Evolutionary conservation across 2,329 filamentous ascomycete species (phyloP).

Genomic region (Trichoderma afroharzianum): DNA sequence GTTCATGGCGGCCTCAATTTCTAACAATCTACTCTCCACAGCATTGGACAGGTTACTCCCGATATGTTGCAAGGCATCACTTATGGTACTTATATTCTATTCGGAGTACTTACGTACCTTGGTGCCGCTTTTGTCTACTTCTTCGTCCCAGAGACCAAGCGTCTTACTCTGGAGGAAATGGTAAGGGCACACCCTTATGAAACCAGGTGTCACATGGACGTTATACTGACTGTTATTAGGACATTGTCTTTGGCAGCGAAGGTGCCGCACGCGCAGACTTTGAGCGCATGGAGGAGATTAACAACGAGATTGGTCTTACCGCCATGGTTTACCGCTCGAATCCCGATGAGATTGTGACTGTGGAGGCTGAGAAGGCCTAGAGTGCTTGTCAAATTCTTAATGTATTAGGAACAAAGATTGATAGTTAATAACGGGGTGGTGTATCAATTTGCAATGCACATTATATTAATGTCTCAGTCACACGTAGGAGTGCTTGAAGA

Average conservation of each 20-base stretch:
- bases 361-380: constrained; percentile 15
- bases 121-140: constrained; percentile 62
- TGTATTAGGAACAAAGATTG: neutral
- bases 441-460: neutral
- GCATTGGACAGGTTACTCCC: constrained; percentile 60
- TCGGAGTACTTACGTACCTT: constrained; percentile 60
- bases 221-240: constrained; percentile 35
- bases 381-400: neutral
- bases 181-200: constrained; percentile 24
- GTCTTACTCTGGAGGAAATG: constrained; percentile 62
- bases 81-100: constrained; percentile 70
- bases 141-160: constrained; percentile 63
- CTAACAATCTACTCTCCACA: neutral
- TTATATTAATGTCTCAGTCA: neutral
- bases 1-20: neutral
- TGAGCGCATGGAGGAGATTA: constrained; percentile 70
- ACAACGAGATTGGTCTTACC: constrained; percentile 61
- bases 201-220: accelerated
- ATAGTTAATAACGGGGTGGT: neutral
- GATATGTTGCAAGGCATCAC: constrained; percentile 61
- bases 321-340: constrained; percentile 4
- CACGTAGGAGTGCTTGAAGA: neutral
- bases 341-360: constrained; percentile 7
- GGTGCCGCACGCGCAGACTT: constrained; percentile 64
- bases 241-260: constrained; percentile 63